Evolutionary conservation across 805 yeast species (phyloP).

Genomic region (Candida vaughaniae): DNA sequence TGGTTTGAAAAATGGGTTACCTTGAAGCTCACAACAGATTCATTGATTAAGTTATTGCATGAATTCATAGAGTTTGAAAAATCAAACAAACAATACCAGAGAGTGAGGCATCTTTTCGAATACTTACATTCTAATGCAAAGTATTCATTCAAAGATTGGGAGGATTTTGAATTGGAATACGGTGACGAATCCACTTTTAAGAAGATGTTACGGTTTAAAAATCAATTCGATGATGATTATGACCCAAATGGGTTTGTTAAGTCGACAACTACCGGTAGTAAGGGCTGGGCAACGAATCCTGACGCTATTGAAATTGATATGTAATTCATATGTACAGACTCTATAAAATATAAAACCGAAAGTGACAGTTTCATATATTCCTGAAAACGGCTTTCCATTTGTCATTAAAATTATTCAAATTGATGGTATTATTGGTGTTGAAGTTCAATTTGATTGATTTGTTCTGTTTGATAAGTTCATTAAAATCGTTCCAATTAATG

Average conservation of each 20-base stretch:
- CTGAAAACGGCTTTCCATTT: slow-evolving; percentile 32
- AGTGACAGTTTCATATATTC: slow-evolving; percentile 7
- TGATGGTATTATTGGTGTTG: slow-evolving; percentile 28
- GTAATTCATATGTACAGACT: slow-evolving; percentile 18
- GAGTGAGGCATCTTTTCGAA: slow-evolving; percentile 64
- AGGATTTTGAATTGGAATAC: slow-evolving; percentile 63
- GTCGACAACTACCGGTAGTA: slow-evolving; percentile 19
- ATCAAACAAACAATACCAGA: slow-evolving; percentile 45
- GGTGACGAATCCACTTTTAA: slow-evolving; percentile 75
- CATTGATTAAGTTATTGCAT: slow-evolving; percentile 44
- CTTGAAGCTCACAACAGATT: slow-evolving; percentile 43
- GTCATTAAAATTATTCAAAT: slow-evolving; percentile 35
- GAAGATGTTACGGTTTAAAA: slow-evolving; percentile 65
- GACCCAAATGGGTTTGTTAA: slow-evolving; percentile 41
- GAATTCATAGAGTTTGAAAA: slow-evolving; percentile 62
- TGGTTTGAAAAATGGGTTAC: slow-evolving; percentile 24
- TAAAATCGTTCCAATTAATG: slow-evolving; percentile 38
- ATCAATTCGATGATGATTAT: slow-evolving; percentile 27
- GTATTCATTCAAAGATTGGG: slow-evolving; percentile 49
- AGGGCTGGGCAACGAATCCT: slow-evolving; percentile 44
- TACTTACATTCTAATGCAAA: slow-evolving; percentile 26
- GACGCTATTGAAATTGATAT: slow-evolving; percentile 63
- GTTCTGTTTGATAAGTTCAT: slow-evolving; percentile 32
- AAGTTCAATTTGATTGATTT: slow-evolving; percentile 39
- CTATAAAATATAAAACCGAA: not conserved